phyloP scores from a whole-genome alignment of 1,284 basidiomycete genomes.

The Ganoderma multipileum region DNA sequence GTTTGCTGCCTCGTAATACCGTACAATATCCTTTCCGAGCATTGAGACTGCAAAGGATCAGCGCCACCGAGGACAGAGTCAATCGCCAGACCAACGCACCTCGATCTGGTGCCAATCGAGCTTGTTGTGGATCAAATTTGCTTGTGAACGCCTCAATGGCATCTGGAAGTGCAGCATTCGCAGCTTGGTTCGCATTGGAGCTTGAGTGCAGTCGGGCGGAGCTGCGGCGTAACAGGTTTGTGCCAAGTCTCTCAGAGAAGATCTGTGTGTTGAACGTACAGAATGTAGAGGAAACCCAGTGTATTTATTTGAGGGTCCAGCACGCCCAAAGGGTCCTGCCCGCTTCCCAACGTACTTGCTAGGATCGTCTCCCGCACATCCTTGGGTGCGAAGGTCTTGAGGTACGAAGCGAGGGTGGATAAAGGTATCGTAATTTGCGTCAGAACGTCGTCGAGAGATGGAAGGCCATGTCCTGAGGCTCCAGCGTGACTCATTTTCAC shows the following conservation, averaged over 20 bases:
- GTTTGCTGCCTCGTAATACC: constrained; percentile 32
- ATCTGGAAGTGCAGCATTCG: constrained; percentile 28
- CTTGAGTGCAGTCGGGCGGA: constrained; percentile 56
- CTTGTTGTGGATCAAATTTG: constrained; percentile 63
- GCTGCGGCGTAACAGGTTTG: constrained; percentile 40
- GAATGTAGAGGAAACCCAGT: constrained; percentile 69
- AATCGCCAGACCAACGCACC: constrained; percentile 45
- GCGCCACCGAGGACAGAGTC: constrained; percentile 3
- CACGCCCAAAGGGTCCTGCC: constrained; percentile 66
- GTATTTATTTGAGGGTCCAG: constrained; percentile 64
- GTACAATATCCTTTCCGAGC: constrained; percentile 44
- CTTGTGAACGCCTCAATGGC: constrained; percentile 64
- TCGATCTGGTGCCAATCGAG: constrained; percentile 69
- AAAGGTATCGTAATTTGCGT: constrained; percentile 25
- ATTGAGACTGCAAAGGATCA: constrained; percentile 38
- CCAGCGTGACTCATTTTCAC: constrained; percentile 16
- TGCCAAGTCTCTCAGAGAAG: constrained; percentile 10
- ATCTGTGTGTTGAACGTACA: constrained; percentile 54
- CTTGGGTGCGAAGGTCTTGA: constrained; percentile 32
- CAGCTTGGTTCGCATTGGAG: neutral
- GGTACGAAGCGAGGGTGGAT: constrained; percentile 16
- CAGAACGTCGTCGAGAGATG: constrained; percentile 29
- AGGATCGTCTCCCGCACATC: constrained; percentile 32
- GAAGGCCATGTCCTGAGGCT: constrained; percentile 14
- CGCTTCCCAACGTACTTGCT: constrained; percentile 53